Conservation (phyloP, 768 basidiomycete species). For the Xerocomus potaroensis region DNA sequence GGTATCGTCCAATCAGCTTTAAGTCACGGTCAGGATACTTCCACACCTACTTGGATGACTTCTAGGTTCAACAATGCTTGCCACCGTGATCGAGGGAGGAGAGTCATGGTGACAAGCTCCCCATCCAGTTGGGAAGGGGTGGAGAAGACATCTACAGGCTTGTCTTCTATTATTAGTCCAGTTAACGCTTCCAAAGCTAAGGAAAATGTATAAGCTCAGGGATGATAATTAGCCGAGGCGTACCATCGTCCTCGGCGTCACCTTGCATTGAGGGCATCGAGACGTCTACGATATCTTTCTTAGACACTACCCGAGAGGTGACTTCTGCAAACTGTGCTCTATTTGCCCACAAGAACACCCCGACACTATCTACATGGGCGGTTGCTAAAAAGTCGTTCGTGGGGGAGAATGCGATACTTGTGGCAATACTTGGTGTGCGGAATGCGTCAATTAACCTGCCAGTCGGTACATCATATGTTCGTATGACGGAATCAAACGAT, state of each 20-base stretch:
- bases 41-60: constrained; percentile 72
- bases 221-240: constrained; percentile 9
- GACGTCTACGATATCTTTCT: constrained; percentile 67
- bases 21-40: neutral
- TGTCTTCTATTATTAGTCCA: constrained; percentile 57
- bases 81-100: constrained; percentile 91
- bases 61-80: constrained; percentile 96
- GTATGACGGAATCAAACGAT: constrained; percentile 86
- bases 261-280: constrained; percentile 84
- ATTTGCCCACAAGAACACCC: constrained; percentile 97
- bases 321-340: constrained; percentile 90
- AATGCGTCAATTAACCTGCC: constrained; percentile 92
- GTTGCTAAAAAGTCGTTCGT: constrained; percentile 95
- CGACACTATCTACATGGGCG: constrained; percentile 89
- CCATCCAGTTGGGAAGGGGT: constrained; percentile 88
- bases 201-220: constrained; percentile 7
- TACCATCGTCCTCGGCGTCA: constrained; percentile 75
- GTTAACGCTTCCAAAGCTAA: constrained; percentile 70
- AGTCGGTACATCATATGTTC: constrained; percentile 95
- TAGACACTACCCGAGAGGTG: constrained; percentile 71
- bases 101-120: constrained; percentile 88
- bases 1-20: neutral
- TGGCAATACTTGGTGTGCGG: constrained; percentile 80
- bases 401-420: constrained; percentile 89
- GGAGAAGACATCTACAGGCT: constrained; percentile 64